A percentile compares a stretch with the other conserved stretches of the same genome.
phyloP scores from a whole-genome alignment of 1,139 yeast species.

The Sugiyamaella paludigena region DNA sequence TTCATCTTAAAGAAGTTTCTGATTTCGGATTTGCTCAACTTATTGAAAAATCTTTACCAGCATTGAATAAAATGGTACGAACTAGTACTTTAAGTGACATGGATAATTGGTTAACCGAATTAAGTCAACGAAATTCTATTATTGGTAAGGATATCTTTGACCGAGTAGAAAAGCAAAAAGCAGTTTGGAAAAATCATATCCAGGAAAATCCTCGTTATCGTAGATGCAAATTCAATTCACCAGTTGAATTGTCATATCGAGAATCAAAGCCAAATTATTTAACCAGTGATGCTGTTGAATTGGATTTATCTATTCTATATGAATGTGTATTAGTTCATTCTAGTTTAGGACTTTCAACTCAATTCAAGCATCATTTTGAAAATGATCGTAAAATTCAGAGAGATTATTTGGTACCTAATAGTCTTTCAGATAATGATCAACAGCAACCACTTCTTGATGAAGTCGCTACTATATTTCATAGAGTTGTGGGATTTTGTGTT shows the following conservation, averaged over 20 bases:
- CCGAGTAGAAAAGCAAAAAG: slow-evolving; percentile 54
- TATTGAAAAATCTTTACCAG: slow-evolving; percentile 67
- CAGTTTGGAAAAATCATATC: slow-evolving; percentile 53
- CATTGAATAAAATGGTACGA: slow-evolving; percentile 68
- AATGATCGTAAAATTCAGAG: slow-evolving; percentile 75
- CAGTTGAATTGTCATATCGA: slow-evolving; percentile 74
- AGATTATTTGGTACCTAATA: slow-evolving; percentile 63
- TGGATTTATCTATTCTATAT: slow-evolving; percentile 67
- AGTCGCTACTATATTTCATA: slow-evolving; percentile 43
- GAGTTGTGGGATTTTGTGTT: slow-evolving; percentile 72
- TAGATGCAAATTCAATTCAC: slow-evolving; percentile 74
- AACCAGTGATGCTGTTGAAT: slow-evolving; percentile 45
- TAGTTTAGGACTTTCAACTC: slow-evolving; percentile 63
- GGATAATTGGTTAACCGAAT: slow-evolving; percentile 63
- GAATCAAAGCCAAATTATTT: slow-evolving; percentile 46
- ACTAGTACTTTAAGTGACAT: slow-evolving; percentile 76
- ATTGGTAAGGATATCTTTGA: slow-evolving; percentile 61
- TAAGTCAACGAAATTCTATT: slow-evolving; percentile 59
- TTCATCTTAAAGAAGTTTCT: slow-evolving; percentile 67
- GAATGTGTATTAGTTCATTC: slow-evolving; percentile 83
- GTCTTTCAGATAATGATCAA: slow-evolving; percentile 19
- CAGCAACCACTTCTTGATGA: slow-evolving; percentile 18
- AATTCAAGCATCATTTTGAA: slow-evolving; percentile 59
- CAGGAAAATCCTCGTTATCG: slow-evolving; percentile 46
- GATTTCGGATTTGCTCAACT: slow-evolving; percentile 70